Evolutionary conservation across 441 rosid genomes (phyloP).

Genomic region (Geranium incanum): DNA sequence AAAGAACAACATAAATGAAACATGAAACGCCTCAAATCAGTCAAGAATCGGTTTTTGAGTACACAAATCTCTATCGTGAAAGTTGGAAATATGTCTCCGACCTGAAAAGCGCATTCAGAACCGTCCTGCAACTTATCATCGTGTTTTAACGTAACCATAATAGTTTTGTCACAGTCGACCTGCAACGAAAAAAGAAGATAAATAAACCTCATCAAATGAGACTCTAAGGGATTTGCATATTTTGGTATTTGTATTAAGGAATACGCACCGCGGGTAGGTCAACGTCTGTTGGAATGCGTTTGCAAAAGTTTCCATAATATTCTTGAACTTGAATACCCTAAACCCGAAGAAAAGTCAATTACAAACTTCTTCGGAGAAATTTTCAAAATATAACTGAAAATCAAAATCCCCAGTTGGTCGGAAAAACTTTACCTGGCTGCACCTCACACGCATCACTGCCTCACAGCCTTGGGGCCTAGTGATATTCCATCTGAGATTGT

Average conservation of each 20-base stretch:
- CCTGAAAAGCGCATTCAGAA: constrained; percentile 93
- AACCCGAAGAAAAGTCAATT: constrained; percentile 17
- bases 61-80: constrained; percentile 11
- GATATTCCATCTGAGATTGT: constrained; percentile 96
- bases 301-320: constrained; percentile 91
- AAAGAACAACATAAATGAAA: constrained; percentile 14
- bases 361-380: constrained; percentile 19
- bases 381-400: neutral
- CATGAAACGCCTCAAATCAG: neutral
- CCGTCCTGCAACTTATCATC: constrained; percentile 98
- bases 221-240: too few species aligned
- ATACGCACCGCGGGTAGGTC: constrained; percentile 71
- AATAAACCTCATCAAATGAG: too few species aligned
- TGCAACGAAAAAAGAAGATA: constrained; percentile 30
- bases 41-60: constrained; percentile 8
- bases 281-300: constrained; percentile 85
- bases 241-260: too few species aligned
- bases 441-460: constrained; percentile 98
- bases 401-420: neutral
- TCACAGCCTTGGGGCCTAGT: constrained; percentile 98
- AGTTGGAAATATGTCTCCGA: constrained; percentile 22
- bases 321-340: constrained; percentile 99
- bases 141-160: constrained; percentile 90
- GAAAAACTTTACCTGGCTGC: constrained; percentile 65
- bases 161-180: constrained; percentile 96